Evolutionary conservation across 352 stramenopile genomes (phyloP), one percentile per base, ranked within the genome.

Genomic region (Aphanomyces stellatus): DNA sequence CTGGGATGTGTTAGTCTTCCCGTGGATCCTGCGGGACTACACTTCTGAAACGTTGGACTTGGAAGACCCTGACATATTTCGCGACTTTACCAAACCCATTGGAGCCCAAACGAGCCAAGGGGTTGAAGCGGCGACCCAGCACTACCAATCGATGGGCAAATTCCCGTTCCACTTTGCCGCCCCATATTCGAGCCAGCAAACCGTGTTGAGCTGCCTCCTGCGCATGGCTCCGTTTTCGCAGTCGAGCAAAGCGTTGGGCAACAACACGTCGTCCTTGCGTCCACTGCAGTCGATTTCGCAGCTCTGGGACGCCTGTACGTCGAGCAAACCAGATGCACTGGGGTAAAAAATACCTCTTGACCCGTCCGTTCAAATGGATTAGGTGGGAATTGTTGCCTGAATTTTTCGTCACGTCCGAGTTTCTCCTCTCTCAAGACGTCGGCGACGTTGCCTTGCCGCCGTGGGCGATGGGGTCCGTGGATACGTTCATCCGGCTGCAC

Each of bases 21-120:
- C 97, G 6, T 99, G 97, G 97, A 84, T 99, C 22, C 70, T 99
- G 3, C 88, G 88, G 17, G 95, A 99, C 70, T 99, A 99, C 73
- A 81, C 81, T 17, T 98, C 88, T 8, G 73, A 87, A 19, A 84
- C 96, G 69, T 82, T 99, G 31, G 88, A 98, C 69, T 76, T 99
- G 11, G 82, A 90, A 37, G 88, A 99, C 70, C 84, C 83, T 62
- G 70, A 71, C 31, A 96, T 96, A 57, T 99, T 96, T 74, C 90
- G 97, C 19, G 97, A 99, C 72, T 74, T 99, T 22, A 90, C 80
- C 13, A 98, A 98, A 70, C 96, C 97, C 2, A 97, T 99, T 61
- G 97, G 97, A 28, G 96, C 96, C 7, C 81, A 93, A 74, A 82
- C 81, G 1, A n/a, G 56, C 7, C 76, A 76, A 13, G 72, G 73